Conservation (phyloP, 1,284 basidiomycete species). For the Apiotrichum domesticum region DNA sequence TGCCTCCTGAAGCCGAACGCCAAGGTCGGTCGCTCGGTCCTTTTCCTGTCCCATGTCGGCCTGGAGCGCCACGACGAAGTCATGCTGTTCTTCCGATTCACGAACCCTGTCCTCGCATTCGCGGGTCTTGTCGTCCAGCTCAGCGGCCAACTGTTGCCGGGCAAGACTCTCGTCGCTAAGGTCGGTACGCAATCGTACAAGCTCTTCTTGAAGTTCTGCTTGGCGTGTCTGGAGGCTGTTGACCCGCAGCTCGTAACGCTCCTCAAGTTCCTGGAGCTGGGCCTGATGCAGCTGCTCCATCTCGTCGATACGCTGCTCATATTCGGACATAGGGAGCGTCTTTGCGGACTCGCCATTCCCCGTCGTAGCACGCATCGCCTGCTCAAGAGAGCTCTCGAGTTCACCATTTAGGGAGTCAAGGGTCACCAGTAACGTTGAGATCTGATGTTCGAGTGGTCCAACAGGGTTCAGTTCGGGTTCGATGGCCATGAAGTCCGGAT, state of each 20-base stretch:
- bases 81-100: slow-evolving; percentile 31
- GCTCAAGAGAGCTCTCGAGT: slow-evolving; percentile 73
- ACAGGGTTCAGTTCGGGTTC: slow-evolving; percentile 50
- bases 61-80: slow-evolving; percentile 30
- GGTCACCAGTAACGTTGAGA: slow-evolving; percentile 63
- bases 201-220: slow-evolving; percentile 53
- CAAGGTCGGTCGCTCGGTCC: slow-evolving; percentile 54
- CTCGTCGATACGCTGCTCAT: slow-evolving; percentile 24
- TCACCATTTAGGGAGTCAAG: slow-evolving; percentile 69
- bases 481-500: slow-evolving; percentile 28
- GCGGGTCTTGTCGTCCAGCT: slow-evolving; percentile 29
- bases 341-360: slow-evolving; percentile 7
- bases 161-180: slow-evolving; percentile 37
- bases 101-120: slow-evolving; percentile 32
- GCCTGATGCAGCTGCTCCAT: slow-evolving; percentile 46
- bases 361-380: slow-evolving; percentile 47
- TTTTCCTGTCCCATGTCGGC: slow-evolving; percentile 53
- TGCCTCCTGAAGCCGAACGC: slow-evolving; percentile 54
- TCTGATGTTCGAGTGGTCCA: slow-evolving; percentile 54
- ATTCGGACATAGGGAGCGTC: slow-evolving; percentile 8
- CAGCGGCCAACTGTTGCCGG: slow-evolving; percentile 32
- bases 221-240: slow-evolving; percentile 63
- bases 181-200: slow-evolving; percentile 35
- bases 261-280: slow-evolving; percentile 58
- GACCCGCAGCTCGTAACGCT: slow-evolving; percentile 57